These are phyloP conservation scores for Chlorella variabilis DNA, from an alignment of 163 green algal species.

Conservation along the genomic window DNA sequence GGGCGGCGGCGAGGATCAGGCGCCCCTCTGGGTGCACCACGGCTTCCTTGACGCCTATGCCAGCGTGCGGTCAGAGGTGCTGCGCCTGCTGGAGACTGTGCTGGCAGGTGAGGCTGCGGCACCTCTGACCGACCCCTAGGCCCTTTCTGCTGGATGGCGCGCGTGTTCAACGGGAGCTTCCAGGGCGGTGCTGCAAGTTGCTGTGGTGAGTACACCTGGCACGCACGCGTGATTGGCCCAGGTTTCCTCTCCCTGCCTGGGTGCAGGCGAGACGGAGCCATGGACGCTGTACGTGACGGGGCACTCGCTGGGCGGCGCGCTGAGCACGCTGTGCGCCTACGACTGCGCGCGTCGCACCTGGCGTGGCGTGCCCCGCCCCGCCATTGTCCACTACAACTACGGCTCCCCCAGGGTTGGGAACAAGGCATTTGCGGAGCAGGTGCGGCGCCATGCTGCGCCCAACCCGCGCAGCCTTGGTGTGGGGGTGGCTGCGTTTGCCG, in stretches of 20 bases:
- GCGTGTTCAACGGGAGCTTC: too few relatives aligned
- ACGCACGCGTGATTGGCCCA: too few relatives aligned
- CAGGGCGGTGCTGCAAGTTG: background rate
- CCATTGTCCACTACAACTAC: conserved; percentile 80
- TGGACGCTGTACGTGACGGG: conserved; percentile 82
- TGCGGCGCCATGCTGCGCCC: background rate
- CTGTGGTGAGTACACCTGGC: too few relatives aligned
- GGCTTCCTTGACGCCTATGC: conserved; percentile 86
- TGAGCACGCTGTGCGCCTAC: conserved; percentile 83
- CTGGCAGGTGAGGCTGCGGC: conserved; percentile 34
- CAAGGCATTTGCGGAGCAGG: conserved; percentile 58
- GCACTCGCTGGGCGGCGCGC: conserved; percentile 83
- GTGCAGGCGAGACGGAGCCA: conserved; percentile 19
- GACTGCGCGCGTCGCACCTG: conserved; percentile 53
- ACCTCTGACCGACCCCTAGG: too few relatives aligned
- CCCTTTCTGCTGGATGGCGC: too few relatives aligned
- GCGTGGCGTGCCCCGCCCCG: conserved; percentile 1
- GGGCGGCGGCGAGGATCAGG: background rate
- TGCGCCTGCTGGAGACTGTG: conserved; percentile 43
- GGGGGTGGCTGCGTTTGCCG: background rate
- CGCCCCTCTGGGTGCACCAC: conserved; percentile 62
- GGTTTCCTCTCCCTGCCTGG: background rate
- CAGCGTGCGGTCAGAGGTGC: conserved; percentile 45
- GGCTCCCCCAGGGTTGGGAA: conserved; percentile 78
- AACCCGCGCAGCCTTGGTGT: too few relatives aligned